Evolutionary conservation across 331 rosid species (phyloP).

Genomic region (Quercus lobata): DNA sequence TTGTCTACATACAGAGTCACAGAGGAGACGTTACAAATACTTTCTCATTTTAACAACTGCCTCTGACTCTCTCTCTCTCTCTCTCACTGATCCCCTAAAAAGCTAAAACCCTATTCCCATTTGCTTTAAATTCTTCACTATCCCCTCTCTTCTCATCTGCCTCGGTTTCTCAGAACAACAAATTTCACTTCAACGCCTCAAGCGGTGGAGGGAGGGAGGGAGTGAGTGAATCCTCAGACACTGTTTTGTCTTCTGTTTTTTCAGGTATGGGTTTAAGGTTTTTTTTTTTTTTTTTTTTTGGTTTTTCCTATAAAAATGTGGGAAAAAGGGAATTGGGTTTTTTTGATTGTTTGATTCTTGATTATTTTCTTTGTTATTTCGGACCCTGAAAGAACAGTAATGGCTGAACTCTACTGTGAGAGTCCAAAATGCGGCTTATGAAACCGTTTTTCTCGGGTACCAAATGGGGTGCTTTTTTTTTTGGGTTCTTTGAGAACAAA

Average conservation of each 20-base stretch:
- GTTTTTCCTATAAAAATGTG: neutral
- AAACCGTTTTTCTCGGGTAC: neutral
- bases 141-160: neutral
- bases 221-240: too few species aligned
- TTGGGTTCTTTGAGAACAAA: neutral
- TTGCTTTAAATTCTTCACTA: neutral
- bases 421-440: neutral
- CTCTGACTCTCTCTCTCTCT: neutral
- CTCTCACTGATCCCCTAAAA: neutral
- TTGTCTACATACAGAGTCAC: too few species aligned
- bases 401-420: neutral
- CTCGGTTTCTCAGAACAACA: constrained; percentile 1
- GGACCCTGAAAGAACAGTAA: neutral
- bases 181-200: neutral
- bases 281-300: neutral
- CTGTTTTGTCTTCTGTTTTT: neutral
- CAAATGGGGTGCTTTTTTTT: neutral
- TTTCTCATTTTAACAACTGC: neutral
- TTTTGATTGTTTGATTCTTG: neutral
- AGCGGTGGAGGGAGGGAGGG: neutral
- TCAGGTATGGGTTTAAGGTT: neutral
- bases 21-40: neutral
- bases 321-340: neutral
- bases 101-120: neutral
- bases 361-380: neutral